These are phyloP conservation scores for Agarophyton chilense DNA, from an alignment of 23 red algal genomes.

Conservation along the genomic window DNA sequence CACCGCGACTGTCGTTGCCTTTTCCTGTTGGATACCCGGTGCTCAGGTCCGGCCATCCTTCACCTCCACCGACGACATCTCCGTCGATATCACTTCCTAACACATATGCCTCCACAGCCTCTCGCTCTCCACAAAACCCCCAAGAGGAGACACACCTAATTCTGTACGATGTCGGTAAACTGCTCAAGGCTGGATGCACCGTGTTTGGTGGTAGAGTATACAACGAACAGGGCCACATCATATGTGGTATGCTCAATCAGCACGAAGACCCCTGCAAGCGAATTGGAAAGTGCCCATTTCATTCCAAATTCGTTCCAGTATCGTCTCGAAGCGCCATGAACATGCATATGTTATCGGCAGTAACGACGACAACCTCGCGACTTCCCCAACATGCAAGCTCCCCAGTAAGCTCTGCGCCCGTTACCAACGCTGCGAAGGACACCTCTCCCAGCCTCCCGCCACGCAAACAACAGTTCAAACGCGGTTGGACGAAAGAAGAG, in stretches of 20 bases:
- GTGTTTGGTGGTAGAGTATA: slow-evolving; percentile 49
- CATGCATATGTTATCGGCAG: not conserved
- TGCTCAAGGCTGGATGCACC: slow-evolving; percentile 31
- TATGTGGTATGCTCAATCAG: slow-evolving; percentile 71
- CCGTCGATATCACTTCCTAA: not conserved
- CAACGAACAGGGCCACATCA: slow-evolving; percentile 51
- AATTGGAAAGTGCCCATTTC: slow-evolving; percentile 76
- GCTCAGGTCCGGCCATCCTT: not conserved
- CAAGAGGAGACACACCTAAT: not conserved
- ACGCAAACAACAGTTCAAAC: slow-evolving; percentile 61
- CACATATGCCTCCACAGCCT: not conserved
- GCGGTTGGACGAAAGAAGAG: slow-evolving; percentile 76
- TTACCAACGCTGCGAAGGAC: not conserved
- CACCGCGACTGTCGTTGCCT: no score
- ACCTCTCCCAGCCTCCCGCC: not conserved
- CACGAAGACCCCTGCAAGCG: slow-evolving; percentile 67
- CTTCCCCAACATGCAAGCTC: not conserved
- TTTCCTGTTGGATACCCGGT: not conserved
- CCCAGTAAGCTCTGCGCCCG: not conserved
- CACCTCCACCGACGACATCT: not conserved
- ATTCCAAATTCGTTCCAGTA: not conserved
- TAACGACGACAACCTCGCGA: not conserved
- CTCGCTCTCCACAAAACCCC: not conserved
- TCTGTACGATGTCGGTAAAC: slow-evolving; percentile 49
- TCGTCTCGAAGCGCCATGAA: slow-evolving; percentile 37